Conservation (phyloP, 2,329 filamentous ascomycete genomes). For the Ceratocystis diversiconidia region DNA sequence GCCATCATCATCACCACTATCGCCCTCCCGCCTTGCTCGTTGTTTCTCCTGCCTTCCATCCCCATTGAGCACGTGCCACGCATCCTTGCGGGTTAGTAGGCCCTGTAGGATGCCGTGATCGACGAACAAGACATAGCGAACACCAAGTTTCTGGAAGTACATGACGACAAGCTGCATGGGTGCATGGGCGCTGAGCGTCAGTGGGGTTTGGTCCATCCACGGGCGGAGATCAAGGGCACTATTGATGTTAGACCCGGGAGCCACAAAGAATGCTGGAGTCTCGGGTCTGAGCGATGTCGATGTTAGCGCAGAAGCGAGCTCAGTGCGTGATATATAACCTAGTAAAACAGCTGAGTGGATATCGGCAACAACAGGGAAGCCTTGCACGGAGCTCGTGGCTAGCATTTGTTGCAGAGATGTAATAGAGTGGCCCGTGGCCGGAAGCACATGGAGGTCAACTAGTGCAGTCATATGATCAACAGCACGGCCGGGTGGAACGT, state of each 20-base stretch:
- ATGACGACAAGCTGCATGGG: slow-evolving; percentile 72
- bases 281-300: slow-evolving; percentile 39
- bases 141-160: slow-evolving; percentile 88
- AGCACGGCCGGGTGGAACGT: slow-evolving; percentile 72
- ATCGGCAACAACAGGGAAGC: slow-evolving; percentile 80
- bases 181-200: slow-evolving; percentile 67
- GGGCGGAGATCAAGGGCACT: slow-evolving; percentile 70
- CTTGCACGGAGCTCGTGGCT: slow-evolving; percentile 61
- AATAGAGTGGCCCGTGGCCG: slow-evolving; percentile 78
- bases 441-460: slow-evolving; percentile 79
- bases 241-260: slow-evolving; percentile 38
- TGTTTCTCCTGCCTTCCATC: slow-evolving; percentile 35
- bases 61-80: slow-evolving; percentile 83
- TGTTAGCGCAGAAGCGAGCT: slow-evolving; percentile 47
- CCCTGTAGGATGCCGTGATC: slow-evolving; percentile 72
- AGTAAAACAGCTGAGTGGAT: slow-evolving; percentile 63
- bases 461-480: slow-evolving; percentile 81
- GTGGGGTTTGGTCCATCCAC: slow-evolving; percentile 98
- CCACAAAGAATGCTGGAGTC: slow-evolving; percentile 68
- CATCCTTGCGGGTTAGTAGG: slow-evolving; percentile 89
- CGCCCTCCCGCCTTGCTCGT: neutral
- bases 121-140: slow-evolving; percentile 79
- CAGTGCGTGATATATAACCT: slow-evolving; percentile 86
- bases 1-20: slow-evolving; percentile 9
- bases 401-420: slow-evolving; percentile 58